Percentiles rank a stretch among this genome's conserved stretches.
These are phyloP conservation scores for Xerophyta viscosa DNA, from an alignment of 106 monocot species.

Conservation along the genomic window DNA sequence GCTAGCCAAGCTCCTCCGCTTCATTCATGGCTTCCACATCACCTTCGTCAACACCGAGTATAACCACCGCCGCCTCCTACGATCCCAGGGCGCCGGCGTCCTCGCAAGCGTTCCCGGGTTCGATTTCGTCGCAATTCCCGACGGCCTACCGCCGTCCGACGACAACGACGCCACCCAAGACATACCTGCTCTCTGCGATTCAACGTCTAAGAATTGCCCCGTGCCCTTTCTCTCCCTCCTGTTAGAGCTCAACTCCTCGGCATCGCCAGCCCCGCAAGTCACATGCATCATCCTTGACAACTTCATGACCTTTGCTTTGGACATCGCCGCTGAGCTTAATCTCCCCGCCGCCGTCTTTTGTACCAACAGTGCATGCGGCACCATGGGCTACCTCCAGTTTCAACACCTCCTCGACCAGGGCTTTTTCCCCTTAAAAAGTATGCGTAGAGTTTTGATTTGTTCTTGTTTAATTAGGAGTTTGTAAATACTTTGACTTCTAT, in stretches of 20 bases:
- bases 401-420: neutral
- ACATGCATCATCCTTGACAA: neutral
- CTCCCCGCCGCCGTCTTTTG: neutral
- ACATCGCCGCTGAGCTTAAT: neutral
- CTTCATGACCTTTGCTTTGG: neutral
- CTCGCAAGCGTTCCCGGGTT: neutral
- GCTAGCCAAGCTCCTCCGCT: neutral
- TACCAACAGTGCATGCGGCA: neutral
- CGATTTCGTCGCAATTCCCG: neutral
- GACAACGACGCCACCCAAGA: neutral
- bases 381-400: neutral
- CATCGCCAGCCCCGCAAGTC: neutral
- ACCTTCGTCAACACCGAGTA: conserved; percentile 27
- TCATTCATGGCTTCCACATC: too few species aligned
- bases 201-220: neutral
- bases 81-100: neutral
- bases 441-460: too few species aligned
- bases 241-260: neutral
- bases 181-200: neutral
- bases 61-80: conserved; percentile 17
- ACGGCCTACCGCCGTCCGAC: neutral
- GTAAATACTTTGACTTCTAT: too few species aligned
- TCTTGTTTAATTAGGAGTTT: too few species aligned
- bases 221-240: neutral
- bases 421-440: too few species aligned